phyloP scores from a whole-genome alignment of 2,329 filamentous ascomycete genomes.

The Xylogone sp. region DNA sequence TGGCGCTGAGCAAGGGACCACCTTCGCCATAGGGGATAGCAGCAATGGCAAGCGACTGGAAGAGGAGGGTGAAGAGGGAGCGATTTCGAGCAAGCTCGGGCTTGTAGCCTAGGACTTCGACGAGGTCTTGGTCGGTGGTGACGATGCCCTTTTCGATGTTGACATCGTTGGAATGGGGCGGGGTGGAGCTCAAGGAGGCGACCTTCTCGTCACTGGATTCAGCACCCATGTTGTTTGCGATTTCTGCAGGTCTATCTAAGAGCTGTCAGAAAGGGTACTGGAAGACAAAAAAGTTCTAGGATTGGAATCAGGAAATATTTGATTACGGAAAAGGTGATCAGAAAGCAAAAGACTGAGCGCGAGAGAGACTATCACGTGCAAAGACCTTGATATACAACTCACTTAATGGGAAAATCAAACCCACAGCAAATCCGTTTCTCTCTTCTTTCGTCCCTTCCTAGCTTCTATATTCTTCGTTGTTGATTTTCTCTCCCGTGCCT shows the following conservation, averaged over 20 bases:
- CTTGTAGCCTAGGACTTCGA: conserved; percentile 48
- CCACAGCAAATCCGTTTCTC: no score
- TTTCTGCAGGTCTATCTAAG: background rate
- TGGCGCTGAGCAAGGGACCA: conserved; percentile 24
- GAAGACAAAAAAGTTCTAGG: no score
- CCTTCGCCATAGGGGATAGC: conserved; percentile 52
- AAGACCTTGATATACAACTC: no score
- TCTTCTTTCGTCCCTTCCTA: no score
- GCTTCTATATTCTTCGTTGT: no score
- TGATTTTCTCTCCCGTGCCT: no score
- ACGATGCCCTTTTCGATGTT: background rate
- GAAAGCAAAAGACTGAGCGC: background rate
- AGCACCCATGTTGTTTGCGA: background rate
- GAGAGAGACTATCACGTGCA: background rate
- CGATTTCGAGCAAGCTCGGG: conserved; percentile 55
- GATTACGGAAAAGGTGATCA: background rate
- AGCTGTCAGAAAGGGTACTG: background rate
- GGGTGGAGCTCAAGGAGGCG: background rate
- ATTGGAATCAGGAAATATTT: no score
- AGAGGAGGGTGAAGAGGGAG: conserved; percentile 56
- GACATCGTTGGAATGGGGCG: background rate
- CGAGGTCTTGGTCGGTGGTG: conserved; percentile 13
- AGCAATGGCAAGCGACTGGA: conserved; percentile 58
- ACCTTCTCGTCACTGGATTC: background rate
- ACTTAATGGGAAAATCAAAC: no score